Conservation (phyloP, 2,329 filamentous ascomycete species). For the Sphaerulina vaccinii region DNA sequence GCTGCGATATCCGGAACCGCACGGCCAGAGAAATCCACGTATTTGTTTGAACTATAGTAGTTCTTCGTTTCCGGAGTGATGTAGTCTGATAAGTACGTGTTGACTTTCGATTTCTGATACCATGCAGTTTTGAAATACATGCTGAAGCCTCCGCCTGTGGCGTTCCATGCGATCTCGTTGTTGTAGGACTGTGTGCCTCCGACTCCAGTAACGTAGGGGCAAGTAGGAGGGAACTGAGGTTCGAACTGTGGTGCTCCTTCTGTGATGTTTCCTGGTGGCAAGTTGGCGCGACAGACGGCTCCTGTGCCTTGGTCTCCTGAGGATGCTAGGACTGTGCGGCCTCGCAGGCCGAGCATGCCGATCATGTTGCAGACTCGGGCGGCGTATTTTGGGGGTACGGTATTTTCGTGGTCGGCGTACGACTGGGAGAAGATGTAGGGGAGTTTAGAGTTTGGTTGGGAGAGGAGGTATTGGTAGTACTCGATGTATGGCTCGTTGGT, state of each 20-base stretch:
- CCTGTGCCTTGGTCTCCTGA: conserved; percentile 62
- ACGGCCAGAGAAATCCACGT: conserved; percentile 36
- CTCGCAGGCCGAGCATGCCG: conserved; percentile 62
- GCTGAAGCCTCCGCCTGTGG: conserved; percentile 44
- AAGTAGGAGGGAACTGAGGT: conserved; percentile 43
- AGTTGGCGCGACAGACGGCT: conserved; percentile 38
- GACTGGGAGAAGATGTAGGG: conserved; percentile 63
- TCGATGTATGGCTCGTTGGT: conserved; percentile 67
- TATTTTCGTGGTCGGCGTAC: conserved; percentile 66
- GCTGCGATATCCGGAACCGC: conserved; percentile 48
- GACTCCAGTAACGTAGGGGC: conserved; percentile 49
- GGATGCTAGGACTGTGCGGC: conserved; percentile 60
- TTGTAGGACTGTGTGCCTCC: conserved; percentile 43
- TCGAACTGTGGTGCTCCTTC: neutral
- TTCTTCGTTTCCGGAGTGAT: conserved; percentile 21
- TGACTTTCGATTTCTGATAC: conserved; percentile 44
- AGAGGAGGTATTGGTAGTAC: conserved; percentile 58
- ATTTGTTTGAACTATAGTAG: conserved; percentile 25
- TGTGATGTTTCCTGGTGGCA: conserved; percentile 27
- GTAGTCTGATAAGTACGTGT: conserved; percentile 21
- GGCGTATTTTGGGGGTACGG: conserved; percentile 52
- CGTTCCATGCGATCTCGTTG: conserved; percentile 38
- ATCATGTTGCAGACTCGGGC: conserved; percentile 62
- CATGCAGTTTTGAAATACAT: conserved; percentile 43
- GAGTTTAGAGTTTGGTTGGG: conserved; percentile 48